Evolutionary conservation across 768 basidiomycete species (phyloP), one percentile per base, ranked within the genome.

Genomic region (Boletus rufocinnamomeus): DNA sequence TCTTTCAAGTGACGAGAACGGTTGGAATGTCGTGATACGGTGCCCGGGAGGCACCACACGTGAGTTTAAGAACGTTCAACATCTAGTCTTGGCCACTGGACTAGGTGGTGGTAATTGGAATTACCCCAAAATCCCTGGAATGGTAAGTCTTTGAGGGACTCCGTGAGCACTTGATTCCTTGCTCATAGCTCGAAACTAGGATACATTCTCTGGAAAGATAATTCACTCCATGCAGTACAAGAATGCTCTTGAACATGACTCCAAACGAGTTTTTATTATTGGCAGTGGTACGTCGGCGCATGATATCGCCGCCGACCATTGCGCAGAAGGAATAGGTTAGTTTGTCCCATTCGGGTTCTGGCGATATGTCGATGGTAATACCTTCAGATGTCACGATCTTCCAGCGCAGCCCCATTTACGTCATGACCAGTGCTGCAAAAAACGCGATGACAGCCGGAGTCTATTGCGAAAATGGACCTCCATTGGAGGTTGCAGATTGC

Each of bases 71-170:
- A 35, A 43, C 6, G 74, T 77, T 8, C 76, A 78, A 34, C 82
- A 85, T 65, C 63, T 86, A 47, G 75, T 86, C 10, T 77, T 85
- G 52, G 81, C 83, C 5, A 78, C 81, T 19, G 85, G 84, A 0
- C 69, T 82, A 28, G 76, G 75, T 1, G 79, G 76, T 27, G 66
- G 65, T 3, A 50, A 51, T 14, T 76, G 78, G 0, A 76, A 77
- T 41, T 77, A 79, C 28, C 83, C 84, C 0, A 49, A 65, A 11
- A 72, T 79, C 51, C 74, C 78, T 30, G 77, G 77, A n/a, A 72
- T 74, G 69, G 79, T 77, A 52, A 4, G 57, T 40, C 17, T 10
- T 64, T 10, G 44, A 23, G 25, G 17, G 34, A 13, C 37, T 54
- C 6, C 41, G 19, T 34, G 21, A 6, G 38, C 8, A 51, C 25